These are phyloP conservation scores for Eutrema salsugineum DNA, from an alignment of 441 rosid genomes.

Conservation along the genomic window DNA sequence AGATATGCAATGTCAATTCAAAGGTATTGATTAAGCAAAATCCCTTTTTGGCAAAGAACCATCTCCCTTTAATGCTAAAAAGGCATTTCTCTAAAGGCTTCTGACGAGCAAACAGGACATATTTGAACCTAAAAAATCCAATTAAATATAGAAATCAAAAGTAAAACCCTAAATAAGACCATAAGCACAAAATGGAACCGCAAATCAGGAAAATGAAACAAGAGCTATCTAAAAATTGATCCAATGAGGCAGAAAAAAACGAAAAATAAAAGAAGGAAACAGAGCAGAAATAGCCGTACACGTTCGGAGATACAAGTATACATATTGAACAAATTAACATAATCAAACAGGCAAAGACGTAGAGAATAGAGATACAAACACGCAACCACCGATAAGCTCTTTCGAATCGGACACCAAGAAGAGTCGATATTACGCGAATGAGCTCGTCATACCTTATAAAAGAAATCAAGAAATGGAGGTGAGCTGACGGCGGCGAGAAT, in stretches of 20 bases:
- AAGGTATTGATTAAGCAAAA: not conserved
- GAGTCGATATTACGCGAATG: slow-evolving; percentile 1
- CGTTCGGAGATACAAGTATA: not conserved
- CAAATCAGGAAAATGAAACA: not conserved
- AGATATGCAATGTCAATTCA: not conserved
- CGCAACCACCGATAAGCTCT: slow-evolving; percentile 8
- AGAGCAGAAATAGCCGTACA: not conserved
- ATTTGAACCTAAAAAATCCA: not conserved
- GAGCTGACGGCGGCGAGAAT: not conserved
- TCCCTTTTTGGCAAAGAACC: not conserved
- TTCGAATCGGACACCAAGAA: not conserved
- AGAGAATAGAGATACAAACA: not conserved
- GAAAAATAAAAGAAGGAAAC: not conserved
- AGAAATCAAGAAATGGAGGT: slow-evolving; percentile 15
- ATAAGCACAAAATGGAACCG: not conserved
- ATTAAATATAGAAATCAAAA: not conserved
- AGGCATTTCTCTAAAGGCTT: not conserved
- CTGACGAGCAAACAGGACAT: not conserved
- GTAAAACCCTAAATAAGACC: not conserved
- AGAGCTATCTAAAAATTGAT: not conserved
- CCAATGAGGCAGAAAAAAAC: not conserved
- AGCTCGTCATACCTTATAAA: not conserved
- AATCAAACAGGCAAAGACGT: not conserved
- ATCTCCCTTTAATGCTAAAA: not conserved
- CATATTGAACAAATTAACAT: not conserved